phyloP scores from a whole-genome alignment of 148 eudicot species.

The Arbutus unedo region DNA sequence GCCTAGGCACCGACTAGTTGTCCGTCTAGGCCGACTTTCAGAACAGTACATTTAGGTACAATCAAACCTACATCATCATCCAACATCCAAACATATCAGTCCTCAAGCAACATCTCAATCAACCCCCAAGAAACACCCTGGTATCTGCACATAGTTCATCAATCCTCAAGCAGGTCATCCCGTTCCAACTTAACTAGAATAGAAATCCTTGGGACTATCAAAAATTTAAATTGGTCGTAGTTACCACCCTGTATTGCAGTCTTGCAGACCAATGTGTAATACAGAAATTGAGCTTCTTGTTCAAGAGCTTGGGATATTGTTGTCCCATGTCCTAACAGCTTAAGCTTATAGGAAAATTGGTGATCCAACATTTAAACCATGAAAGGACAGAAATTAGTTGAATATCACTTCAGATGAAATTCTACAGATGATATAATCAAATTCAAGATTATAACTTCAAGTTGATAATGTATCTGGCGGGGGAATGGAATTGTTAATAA shows the following conservation, averaged over 20 bases:
- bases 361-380: background rate
- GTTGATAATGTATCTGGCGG: background rate
- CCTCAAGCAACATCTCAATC: background rate
- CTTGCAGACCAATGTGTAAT: background rate
- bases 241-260: background rate
- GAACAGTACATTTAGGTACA: background rate
- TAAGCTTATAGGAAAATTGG: background rate
- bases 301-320: background rate
- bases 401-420: background rate
- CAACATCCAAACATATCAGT: background rate
- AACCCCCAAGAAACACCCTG: slow-evolving; percentile 4
- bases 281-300: background rate
- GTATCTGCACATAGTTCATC: background rate
- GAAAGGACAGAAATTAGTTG: background rate
- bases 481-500: background rate
- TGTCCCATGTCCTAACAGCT: background rate
- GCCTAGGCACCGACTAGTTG: no score
- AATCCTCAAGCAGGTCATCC: slow-evolving; percentile 1
- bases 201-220: background rate
- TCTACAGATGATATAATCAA: background rate
- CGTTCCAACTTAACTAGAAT: background rate
- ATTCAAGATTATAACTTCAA: background rate
- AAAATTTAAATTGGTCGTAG: background rate
- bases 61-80: background rate
- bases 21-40: no score